Percentiles rank a stretch among this genome's conserved stretches.
phyloP scores from a whole-genome alignment of 306 rosid species.

The Fagus crenata region DNA sequence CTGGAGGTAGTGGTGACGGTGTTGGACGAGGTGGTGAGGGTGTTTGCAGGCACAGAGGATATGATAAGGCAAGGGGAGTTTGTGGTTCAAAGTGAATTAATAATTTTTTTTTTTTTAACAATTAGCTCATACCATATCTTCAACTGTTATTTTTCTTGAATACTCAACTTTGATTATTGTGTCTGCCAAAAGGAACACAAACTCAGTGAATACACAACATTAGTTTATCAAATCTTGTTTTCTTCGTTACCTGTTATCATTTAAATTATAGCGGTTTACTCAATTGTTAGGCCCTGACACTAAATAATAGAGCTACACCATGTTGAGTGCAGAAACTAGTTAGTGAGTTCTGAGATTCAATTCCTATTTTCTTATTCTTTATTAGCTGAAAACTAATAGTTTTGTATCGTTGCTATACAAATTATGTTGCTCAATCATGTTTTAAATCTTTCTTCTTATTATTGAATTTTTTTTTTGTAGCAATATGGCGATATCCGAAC shows the following conservation, averaged over 20 bases:
- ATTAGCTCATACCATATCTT: too few species aligned
- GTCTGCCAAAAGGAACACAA: too few species aligned
- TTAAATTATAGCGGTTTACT: background rate
- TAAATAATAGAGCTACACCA: background rate
- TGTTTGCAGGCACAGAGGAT: too few species aligned
- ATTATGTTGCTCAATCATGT: background rate
- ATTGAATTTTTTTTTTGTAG: slow-evolving; percentile 40
- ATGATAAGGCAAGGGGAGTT: too few species aligned
- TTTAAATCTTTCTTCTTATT: background rate
- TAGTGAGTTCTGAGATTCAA: background rate
- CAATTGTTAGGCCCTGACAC: background rate
- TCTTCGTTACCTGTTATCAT: background rate
- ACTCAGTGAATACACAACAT: background rate
- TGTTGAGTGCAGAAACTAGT: background rate
- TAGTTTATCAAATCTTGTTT: background rate
- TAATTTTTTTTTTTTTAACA: too few species aligned
- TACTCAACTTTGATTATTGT: too few species aligned
- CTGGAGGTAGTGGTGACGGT: too few species aligned
- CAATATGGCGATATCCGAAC: slow-evolving; percentile 97
- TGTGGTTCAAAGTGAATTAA: too few species aligned
- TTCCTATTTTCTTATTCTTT: background rate
- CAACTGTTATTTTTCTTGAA: too few species aligned
- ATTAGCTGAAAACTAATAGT: background rate
- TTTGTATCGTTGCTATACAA: background rate
- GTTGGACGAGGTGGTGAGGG: too few species aligned